Percentiles rank a stretch among this genome's conserved stretches.
phyloP scores from a whole-genome alignment of 2,329 filamentous ascomycete species.

The Parasarocladium wereldwijsianum region DNA sequence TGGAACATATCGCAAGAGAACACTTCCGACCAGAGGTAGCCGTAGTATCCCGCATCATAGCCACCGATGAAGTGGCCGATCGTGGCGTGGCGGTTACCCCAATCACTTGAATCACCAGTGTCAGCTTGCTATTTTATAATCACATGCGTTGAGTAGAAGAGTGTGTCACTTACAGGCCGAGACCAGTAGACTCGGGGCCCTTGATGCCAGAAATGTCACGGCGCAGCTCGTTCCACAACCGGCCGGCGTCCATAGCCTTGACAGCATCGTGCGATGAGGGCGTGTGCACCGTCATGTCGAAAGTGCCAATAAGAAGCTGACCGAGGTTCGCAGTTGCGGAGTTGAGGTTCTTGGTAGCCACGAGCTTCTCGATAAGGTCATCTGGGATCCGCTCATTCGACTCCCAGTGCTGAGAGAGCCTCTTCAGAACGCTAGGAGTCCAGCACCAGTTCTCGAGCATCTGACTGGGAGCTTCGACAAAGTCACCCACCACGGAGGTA shows the following conservation, averaged over 20 bases:
- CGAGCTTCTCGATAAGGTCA: constrained; percentile 57
- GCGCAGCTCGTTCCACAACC: constrained; percentile 58
- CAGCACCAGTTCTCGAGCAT: constrained; percentile 70
- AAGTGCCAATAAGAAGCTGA: constrained; percentile 69
- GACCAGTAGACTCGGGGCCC: constrained; percentile 53
- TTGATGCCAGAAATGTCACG: constrained; percentile 58
- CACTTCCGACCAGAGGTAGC: constrained; percentile 59
- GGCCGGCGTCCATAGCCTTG: constrained; percentile 48
- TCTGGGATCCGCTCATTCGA: constrained; percentile 57
- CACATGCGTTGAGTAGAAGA: no score
- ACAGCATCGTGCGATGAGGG: constrained; percentile 54
- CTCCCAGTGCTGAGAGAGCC: constrained; percentile 60
- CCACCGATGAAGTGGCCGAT: constrained; percentile 75
- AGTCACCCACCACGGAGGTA: constrained; percentile 50
- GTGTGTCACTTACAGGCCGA: constrained; percentile 29
- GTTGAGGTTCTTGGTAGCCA: constrained; percentile 69
- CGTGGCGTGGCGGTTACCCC: constrained; percentile 66
- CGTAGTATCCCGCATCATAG: constrained; percentile 77
- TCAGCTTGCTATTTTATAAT: no score
- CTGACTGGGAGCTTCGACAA: constrained; percentile 57
- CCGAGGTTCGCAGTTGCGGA: constrained; percentile 64
- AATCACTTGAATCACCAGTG: constrained; percentile 28
- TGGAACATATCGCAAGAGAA: constrained; percentile 83
- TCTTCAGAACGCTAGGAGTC: constrained; percentile 48
- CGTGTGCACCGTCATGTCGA: constrained; percentile 70